Conservation (phyloP, 306 rosid genomes). For the Mimosa pudica region DNA sequence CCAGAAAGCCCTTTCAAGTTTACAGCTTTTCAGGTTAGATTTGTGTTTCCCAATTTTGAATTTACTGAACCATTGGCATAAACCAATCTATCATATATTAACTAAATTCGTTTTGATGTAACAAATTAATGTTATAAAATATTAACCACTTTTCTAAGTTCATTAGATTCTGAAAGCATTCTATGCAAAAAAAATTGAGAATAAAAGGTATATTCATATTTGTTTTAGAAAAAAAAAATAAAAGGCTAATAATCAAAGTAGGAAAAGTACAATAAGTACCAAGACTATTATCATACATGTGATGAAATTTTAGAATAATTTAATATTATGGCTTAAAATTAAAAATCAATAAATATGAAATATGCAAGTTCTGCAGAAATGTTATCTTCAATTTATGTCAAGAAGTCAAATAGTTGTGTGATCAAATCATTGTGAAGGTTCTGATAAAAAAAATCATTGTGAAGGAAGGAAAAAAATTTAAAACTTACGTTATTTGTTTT, state of each 20-base stretch:
- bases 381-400: background rate
- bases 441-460: background rate
- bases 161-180: background rate
- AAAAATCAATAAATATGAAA: background rate
- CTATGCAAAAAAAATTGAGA: background rate
- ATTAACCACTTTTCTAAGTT: background rate
- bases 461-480: background rate
- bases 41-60: background rate
- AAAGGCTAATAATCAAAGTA: background rate
- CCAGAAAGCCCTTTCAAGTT: slow-evolving; percentile 52
- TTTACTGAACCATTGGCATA: background rate
- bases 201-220: background rate
- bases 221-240: background rate
- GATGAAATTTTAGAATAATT: background rate
- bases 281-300: too few relatives aligned
- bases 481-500: background rate
- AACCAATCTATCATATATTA: background rate
- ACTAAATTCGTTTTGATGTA: background rate
- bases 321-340: background rate
- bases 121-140: background rate
- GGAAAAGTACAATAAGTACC: too few relatives aligned
- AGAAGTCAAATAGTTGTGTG: background rate
- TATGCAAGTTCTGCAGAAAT: background rate
- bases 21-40: slow-evolving; percentile 77
- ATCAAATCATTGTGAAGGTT: too few relatives aligned